Evolutionary conservation across 371 early-diverging fungal species (phyloP).

Genomic region (Apophysomyces trapeziformis): DNA sequence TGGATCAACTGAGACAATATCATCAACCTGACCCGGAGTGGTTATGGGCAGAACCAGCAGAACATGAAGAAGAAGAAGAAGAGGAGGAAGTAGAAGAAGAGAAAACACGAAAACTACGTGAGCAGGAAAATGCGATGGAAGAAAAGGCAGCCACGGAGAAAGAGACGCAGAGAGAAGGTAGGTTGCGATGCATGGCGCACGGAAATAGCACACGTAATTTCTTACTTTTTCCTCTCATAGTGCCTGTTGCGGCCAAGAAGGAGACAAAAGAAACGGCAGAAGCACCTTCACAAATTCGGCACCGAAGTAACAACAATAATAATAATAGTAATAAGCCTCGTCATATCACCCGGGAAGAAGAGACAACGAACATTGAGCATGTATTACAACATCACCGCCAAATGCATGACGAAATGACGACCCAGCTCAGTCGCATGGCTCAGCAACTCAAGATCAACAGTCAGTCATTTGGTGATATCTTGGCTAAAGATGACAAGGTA

Average conservation of each 20-base stretch:
- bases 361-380: conserved; percentile 51
- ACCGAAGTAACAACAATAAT: not conserved
- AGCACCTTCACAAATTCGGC: conserved; percentile 1
- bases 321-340: too few species aligned
- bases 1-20: conserved; percentile 29
- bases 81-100: not conserved
- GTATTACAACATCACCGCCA: conserved; percentile 69
- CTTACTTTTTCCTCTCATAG: too few species aligned
- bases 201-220: too few species aligned
- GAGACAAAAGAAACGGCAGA: not conserved
- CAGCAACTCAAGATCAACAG: conserved; percentile 67
- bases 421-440: conserved; percentile 69
- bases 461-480: conserved; percentile 59
- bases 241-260: not conserved
- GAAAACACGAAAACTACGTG: not conserved
- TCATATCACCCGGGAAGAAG: conserved; percentile 24
- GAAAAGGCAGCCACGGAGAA: conserved; percentile 2
- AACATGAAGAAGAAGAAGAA: conserved; percentile 14
- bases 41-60: conserved; percentile 29
- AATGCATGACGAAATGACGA: conserved; percentile 70
- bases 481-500: conserved; percentile 64
- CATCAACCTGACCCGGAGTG: conserved; percentile 44
- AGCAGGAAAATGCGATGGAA: conserved; percentile 4
- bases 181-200: too few species aligned
- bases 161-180: not conserved